These are phyloP conservation scores for Penicillium crystallinum DNA, from an alignment of 495 filamentous ascomycete genomes.

Conservation along the genomic window DNA sequence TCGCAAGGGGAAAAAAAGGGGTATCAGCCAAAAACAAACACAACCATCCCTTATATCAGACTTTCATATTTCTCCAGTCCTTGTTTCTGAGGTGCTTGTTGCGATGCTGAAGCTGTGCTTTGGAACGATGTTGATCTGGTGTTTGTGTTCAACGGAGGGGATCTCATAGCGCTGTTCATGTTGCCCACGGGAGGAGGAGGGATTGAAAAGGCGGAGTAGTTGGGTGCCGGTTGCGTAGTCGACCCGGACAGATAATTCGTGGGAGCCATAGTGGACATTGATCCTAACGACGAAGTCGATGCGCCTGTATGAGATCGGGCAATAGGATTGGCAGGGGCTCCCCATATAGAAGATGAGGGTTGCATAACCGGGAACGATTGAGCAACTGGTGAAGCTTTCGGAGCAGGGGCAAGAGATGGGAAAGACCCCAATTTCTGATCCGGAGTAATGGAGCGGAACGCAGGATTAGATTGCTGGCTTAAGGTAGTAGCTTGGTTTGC, in stretches of 20 bases:
- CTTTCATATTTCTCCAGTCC: conserved; percentile 81
- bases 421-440: conserved; percentile 47
- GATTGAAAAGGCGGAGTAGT: conserved; percentile 44
- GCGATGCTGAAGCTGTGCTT: conserved; percentile 20
- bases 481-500: conserved; percentile 17
- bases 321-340: conserved; percentile 3
- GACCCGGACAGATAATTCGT: conserved; percentile 17
- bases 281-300: conserved; percentile 22
- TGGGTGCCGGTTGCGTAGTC: conserved; percentile 23
- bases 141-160: conserved; percentile 18
- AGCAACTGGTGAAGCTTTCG: conserved; percentile 24
- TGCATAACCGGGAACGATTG: conserved; percentile 32
- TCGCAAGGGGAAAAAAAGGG: conserved; percentile 4
- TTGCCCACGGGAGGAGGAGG: conserved; percentile 36
- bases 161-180: conserved; percentile 11
- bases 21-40: neutral
- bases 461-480: conserved; percentile 21
- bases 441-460: conserved; percentile 47
- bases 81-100: conserved; percentile 36
- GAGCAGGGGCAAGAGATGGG: conserved; percentile 43
- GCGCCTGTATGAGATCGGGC: conserved; percentile 17
- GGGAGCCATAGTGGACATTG: conserved; percentile 24
- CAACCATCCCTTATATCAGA: conserved; percentile 48
- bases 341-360: conserved; percentile 31
- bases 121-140: conserved; percentile 16